Evolutionary conservation across 2,329 filamentous ascomycete genomes (phyloP).

Genomic region (Pseudodiploospora longispora): DNA sequence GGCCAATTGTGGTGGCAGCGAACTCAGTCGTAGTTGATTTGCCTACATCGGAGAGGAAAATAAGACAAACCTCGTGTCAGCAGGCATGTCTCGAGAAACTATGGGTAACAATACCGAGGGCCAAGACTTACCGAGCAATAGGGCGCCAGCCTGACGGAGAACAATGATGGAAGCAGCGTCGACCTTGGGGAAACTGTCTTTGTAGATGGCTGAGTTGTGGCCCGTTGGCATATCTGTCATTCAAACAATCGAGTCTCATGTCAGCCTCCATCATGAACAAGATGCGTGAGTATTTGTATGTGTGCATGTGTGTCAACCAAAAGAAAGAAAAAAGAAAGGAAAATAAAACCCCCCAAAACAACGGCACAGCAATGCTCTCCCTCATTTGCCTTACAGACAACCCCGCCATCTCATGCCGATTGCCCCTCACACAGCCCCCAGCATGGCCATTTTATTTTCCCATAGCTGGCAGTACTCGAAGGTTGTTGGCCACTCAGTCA

Average conservation of each 20-base stretch:
- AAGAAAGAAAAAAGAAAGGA: too few species aligned
- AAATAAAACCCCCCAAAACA: too few species aligned
- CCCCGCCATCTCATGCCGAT: too few species aligned
- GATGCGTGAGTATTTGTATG: too few species aligned
- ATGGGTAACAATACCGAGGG: not conserved
- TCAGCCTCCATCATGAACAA: not conserved
- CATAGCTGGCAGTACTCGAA: too few species aligned
- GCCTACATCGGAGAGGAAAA: slow-evolving; percentile 8
- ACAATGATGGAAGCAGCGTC: slow-evolving; percentile 46
- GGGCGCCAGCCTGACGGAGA: slow-evolving; percentile 45
- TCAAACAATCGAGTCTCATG: not conserved
- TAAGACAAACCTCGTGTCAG: not conserved
- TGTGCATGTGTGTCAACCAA: too few species aligned
- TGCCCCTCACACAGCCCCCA: too few species aligned
- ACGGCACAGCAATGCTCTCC: too few species aligned
- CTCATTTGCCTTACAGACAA: too few species aligned
- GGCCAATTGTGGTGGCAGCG: slow-evolving; percentile 45
- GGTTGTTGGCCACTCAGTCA: too few species aligned
- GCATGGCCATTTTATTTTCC: too few species aligned
- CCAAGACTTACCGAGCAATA: slow-evolving; percentile 37
- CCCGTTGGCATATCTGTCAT: slow-evolving; percentile 46
- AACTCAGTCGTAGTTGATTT: slow-evolving; percentile 55
- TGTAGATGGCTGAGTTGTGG: slow-evolving; percentile 48
- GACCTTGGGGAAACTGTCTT: slow-evolving; percentile 32
- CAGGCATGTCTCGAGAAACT: not conserved